Base-by-base conservation (phyloP, 140 eudicot genomes). In the Ambrosia hybrid region DNA sequence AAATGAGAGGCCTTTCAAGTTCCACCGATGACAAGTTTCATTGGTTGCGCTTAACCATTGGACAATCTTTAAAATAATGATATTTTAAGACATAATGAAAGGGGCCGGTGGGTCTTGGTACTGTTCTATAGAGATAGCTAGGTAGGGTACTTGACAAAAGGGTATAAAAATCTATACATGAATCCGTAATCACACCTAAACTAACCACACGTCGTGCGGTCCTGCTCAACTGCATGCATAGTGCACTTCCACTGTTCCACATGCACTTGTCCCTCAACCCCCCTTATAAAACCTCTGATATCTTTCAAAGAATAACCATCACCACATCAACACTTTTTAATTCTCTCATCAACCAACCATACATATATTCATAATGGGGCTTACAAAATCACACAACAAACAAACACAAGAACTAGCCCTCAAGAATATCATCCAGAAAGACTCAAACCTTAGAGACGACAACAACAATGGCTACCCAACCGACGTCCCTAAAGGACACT, bases 401-500 rank as follows among this genome's bases (percentile, higher is more conserved):
- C 86, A 82, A 56, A 58, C 77, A 34, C 87, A 84, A 70, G 55
- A 88, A 26, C 68, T 83, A 46, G 82, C 88, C 1, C 56, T 83
- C 30, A 85, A 85, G 70, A 86, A 82, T 70, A 78, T 88, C 75
- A 51, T 83, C 76, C 82, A 79, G 57, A 79, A 78, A 73, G 83
- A 85, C 65, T 79, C 89, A 3, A 83, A 83, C 60, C 65, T 87
- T 3, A 92, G 86, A 21, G 78, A 79, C 57, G 76, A 8, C 48
- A 43, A 30, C 34, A 41, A 78, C 39, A 73, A 67, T 4, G 65
- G 66, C 37, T 67, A 48, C 12, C 79, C 76, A 61, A 51, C 83
- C 8, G 90, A 86, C 13, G 96, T 84, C 5, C 96, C 96, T 2
- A 89, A 65, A 78, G 96, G 96, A 15, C 93, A 89, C 72, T 89